Evolutionary conservation across 2,329 filamentous ascomycete species (phyloP).

Genomic region (Monilinia polystroma): DNA sequence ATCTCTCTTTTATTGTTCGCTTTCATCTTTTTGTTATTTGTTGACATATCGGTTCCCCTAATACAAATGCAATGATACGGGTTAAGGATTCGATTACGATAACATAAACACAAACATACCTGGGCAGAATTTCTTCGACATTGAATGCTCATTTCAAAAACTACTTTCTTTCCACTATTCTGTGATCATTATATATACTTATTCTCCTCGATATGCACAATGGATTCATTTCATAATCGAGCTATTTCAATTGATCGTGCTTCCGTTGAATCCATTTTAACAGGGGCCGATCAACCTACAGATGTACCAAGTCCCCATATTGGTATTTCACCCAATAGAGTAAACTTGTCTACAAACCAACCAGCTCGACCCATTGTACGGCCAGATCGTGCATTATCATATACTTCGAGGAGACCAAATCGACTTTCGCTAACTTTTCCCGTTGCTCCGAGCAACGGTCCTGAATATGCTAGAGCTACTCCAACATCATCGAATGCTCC

Average conservation of each 20-base stretch:
- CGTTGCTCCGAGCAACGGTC: slow-evolving; percentile 33
- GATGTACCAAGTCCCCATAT: slow-evolving; percentile 35
- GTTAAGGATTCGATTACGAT: slow-evolving; percentile 3
- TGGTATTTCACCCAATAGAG: slow-evolving; percentile 34
- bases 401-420: slow-evolving; percentile 36
- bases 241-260: slow-evolving; percentile 36
- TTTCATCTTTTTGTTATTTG: slow-evolving; percentile 21
- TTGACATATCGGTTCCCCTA: slow-evolving; percentile 19
- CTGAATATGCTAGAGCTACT: slow-evolving; percentile 35
- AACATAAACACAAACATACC: slow-evolving; percentile 16
- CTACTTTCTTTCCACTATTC: slow-evolving; percentile 28
- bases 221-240: slow-evolving; percentile 35
- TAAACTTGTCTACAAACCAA: slow-evolving; percentile 27
- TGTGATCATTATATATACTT: slow-evolving; percentile 28
- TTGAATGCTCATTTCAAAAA: slow-evolving; percentile 33
- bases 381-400: slow-evolving; percentile 35
- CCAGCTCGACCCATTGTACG: slow-evolving; percentile 28
- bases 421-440: slow-evolving; percentile 41
- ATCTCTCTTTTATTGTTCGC: neutral
- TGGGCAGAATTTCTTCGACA: slow-evolving; percentile 6
- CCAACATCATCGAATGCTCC: slow-evolving; percentile 36
- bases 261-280: slow-evolving; percentile 39
- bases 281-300: slow-evolving; percentile 32
- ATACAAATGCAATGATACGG: neutral
- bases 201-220: slow-evolving; percentile 35